Conservation (phyloP, 2,329 filamentous ascomycete species). For the Scorias spongiosa region DNA sequence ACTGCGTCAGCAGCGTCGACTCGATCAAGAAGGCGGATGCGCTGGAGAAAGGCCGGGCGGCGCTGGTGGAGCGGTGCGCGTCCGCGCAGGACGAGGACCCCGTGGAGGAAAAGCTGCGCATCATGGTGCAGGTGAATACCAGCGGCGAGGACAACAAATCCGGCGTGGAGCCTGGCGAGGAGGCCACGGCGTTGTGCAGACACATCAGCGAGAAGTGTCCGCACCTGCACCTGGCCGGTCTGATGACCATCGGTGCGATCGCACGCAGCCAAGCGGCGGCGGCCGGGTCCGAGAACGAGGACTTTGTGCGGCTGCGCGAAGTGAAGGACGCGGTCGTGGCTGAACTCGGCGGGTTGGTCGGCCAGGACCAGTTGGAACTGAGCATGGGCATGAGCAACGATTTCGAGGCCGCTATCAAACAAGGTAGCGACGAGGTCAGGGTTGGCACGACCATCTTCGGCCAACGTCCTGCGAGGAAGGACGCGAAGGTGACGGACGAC, state of each 20-base stretch:
- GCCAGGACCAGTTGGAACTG: constrained; percentile 53
- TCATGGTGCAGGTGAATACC: constrained; percentile 94
- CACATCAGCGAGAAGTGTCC: constrained; percentile 58
- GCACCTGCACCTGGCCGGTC: constrained; percentile 56
- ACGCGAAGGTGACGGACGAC: constrained; percentile 48
- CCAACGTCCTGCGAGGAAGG: constrained; percentile 58
- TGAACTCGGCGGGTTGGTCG: constrained; percentile 37
- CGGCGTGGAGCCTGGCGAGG: constrained; percentile 54
- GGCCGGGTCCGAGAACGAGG: constrained; percentile 67
- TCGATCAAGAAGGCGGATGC: constrained; percentile 71
- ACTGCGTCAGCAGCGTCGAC: constrained; percentile 84
- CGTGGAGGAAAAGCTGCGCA: constrained; percentile 35
- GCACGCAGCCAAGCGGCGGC: constrained; percentile 63
- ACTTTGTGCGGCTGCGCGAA: constrained; percentile 57
- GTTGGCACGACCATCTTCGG: constrained; percentile 94
- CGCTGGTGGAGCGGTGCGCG: constrained; percentile 28
- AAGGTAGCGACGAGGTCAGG: constrained; percentile 80
- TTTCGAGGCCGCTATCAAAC: constrained; percentile 70
- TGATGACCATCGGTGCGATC: constrained; percentile 98
- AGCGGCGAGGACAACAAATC: constrained; percentile 77
- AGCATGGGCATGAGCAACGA: constrained; percentile 99
- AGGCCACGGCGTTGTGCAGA: constrained; percentile 49
- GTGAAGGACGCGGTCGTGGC: constrained; percentile 54
- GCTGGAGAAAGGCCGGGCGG: constrained; percentile 60
- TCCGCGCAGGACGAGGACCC: constrained; percentile 14